These are phyloP conservation scores for Debaryomyces subglobosus DNA, from an alignment of 1,139 yeast species.

Conservation along the genomic window DNA sequence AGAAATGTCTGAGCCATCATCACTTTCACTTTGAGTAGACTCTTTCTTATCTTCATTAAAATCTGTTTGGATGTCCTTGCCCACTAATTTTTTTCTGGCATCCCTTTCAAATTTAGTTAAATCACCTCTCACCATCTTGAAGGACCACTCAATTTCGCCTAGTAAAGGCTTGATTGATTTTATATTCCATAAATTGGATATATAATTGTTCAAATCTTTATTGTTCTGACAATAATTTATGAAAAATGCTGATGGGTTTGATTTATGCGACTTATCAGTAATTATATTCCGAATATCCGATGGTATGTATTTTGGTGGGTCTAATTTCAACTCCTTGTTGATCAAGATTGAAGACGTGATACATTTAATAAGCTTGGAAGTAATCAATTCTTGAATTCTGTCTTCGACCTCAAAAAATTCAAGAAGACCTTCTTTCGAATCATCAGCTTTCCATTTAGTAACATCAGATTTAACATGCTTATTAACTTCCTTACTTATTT, in stretches of 20 bases:
- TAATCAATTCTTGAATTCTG: slow-evolving; percentile 28
- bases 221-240: slow-evolving; percentile 47
- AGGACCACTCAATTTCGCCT: slow-evolving; percentile 56
- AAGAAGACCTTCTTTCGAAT: slow-evolving; percentile 20
- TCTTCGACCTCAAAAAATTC: slow-evolving; percentile 24
- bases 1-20: slow-evolving; percentile 16
- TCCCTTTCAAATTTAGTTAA: slow-evolving; percentile 49
- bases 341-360: slow-evolving; percentile 27
- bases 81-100: slow-evolving; percentile 29
- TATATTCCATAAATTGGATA: slow-evolving; percentile 63
- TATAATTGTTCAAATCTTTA: slow-evolving; percentile 43
- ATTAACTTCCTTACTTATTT: slow-evolving; percentile 40
- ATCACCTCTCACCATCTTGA: slow-evolving; percentile 63
- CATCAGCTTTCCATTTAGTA: slow-evolving; percentile 21
- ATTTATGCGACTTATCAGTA: slow-evolving; percentile 28
- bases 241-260: slow-evolving; percentile 55
- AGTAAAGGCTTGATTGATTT: slow-evolving; percentile 51
- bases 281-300: slow-evolving; percentile 26
- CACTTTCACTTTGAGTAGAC: slow-evolving; percentile 21
- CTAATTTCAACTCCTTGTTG: slow-evolving; percentile 27
- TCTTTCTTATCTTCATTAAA: slow-evolving; percentile 18
- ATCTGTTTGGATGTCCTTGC: slow-evolving; percentile 21
- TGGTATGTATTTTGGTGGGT: slow-evolving; percentile 40
- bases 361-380: slow-evolving; percentile 37
- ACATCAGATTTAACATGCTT: slow-evolving; percentile 30